phyloP scores from a whole-genome alignment of 208 protist genomes.

The Trypanosoma boissoni region DNA sequence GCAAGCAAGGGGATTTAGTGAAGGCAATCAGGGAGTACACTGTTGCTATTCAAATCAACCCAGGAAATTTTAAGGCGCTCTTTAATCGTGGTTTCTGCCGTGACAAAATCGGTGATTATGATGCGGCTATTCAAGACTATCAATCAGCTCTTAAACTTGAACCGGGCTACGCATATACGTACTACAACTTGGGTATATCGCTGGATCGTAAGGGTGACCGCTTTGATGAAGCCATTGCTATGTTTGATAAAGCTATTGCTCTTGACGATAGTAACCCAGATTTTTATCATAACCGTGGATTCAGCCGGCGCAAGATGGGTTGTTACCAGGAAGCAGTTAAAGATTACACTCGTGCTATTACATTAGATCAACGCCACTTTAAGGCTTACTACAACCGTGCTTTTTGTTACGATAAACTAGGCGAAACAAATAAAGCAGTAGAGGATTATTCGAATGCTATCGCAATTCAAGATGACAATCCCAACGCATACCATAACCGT shows the following conservation, averaged over 20 bases:
- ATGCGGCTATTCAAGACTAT: slow-evolving; percentile 77
- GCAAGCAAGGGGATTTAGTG: slow-evolving; percentile 62
- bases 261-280: slow-evolving; percentile 59
- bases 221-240: slow-evolving; percentile 47
- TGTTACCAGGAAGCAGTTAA: slow-evolving; percentile 37
- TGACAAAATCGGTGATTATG: slow-evolving; percentile 61
- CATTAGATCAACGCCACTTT: slow-evolving; percentile 77
- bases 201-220: slow-evolving; percentile 60
- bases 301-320: slow-evolving; percentile 59
- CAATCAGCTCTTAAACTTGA: slow-evolving; percentile 59
- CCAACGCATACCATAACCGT: slow-evolving; percentile 88
- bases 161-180: slow-evolving; percentile 75
- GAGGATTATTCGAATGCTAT: slow-evolving; percentile 75
- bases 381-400: slow-evolving; percentile 93
- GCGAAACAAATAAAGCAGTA: slow-evolving; percentile 55
- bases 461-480: slow-evolving; percentile 54
- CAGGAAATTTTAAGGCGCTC: slow-evolving; percentile 80
- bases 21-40: slow-evolving; percentile 82
- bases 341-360: slow-evolving; percentile 72
- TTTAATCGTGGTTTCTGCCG: slow-evolving; percentile 90
- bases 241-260: slow-evolving; percentile 70
- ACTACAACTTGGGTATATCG: slow-evolving; percentile 90
- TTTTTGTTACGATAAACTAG: slow-evolving; percentile 82
- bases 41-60: slow-evolving; percentile 59
- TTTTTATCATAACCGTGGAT: slow-evolving; percentile 86